These are phyloP conservation scores for Russula olivacea DNA, from an alignment of 768 basidiomycete genomes.

Conservation along the genomic window DNA sequence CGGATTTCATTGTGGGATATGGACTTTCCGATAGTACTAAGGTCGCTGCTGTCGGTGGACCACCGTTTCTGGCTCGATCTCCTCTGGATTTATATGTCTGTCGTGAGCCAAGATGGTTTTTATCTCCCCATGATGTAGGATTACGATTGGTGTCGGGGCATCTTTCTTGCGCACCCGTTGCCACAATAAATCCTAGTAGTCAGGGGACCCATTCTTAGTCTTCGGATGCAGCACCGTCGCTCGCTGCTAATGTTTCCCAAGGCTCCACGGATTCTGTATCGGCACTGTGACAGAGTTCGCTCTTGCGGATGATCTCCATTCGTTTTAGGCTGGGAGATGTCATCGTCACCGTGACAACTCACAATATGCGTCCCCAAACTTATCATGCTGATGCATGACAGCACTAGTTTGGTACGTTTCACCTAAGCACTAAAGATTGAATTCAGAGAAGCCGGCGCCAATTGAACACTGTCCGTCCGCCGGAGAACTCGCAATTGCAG, in stretches of 20 bases:
- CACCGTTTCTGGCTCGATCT: neutral
- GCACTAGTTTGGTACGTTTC: too few relatives aligned
- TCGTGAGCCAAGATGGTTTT: neutral
- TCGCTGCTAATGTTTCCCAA: neutral
- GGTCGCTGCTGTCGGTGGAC: neutral
- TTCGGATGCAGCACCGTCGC: too few relatives aligned
- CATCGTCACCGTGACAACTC: neutral
- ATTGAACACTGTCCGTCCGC: too few relatives aligned
- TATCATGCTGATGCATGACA: too few relatives aligned
- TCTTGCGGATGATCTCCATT: neutral
- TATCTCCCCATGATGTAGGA: neutral
- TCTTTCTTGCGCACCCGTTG: neutral
- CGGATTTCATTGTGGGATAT: neutral
- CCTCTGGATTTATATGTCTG: conserved; percentile 4
- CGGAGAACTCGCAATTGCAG: too few relatives aligned
- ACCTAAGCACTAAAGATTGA: too few relatives aligned
- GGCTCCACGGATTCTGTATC: neutral
- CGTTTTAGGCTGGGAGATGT: neutral
- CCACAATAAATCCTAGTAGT: neutral
- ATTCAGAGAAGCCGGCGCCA: too few relatives aligned
- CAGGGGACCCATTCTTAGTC: neutral
- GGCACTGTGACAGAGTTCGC: too few relatives aligned
- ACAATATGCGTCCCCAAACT: neutral
- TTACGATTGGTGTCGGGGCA: neutral
- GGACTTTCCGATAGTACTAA: neutral